Percentiles rank a stretch among this genome's conserved stretches.
Evolutionary conservation across 768 basidiomycete species (phyloP).

Genomic region (Mycena vulgaris): DNA sequence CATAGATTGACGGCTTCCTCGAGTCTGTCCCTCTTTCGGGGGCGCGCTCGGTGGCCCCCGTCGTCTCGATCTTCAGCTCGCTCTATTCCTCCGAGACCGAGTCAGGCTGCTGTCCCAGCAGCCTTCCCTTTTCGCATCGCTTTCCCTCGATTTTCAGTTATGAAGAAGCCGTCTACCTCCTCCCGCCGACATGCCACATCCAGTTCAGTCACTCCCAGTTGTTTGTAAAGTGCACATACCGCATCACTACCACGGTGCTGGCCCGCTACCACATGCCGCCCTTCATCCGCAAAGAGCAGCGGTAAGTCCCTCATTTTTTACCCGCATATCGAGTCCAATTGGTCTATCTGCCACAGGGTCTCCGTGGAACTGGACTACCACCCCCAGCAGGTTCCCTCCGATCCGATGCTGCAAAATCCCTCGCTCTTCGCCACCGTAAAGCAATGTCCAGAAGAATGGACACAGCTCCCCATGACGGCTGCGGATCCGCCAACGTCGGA

Average conservation of each 20-base stretch:
- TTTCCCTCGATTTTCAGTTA: neutral
- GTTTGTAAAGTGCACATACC: neutral
- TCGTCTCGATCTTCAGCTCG: neutral
- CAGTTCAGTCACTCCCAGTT: neutral
- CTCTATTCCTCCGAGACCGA: constrained; percentile 1
- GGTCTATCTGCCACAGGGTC: neutral
- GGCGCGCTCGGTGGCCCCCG: neutral
- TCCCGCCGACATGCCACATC: constrained; percentile 2
- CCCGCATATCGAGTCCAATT: neutral
- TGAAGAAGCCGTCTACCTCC: neutral
- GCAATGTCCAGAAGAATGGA: no score
- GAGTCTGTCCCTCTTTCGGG: neutral
- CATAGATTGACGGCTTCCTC: neutral
- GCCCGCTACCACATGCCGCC: neutral
- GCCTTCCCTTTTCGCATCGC: constrained; percentile 5
- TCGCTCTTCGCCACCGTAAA: neutral
- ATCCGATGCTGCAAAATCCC: neutral
- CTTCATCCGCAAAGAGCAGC: neutral
- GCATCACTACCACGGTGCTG: neutral
- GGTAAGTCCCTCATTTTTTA: neutral
- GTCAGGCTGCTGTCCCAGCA: no score
- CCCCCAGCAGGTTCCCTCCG: neutral
- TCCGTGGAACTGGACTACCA: neutral
- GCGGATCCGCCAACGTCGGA: neutral
- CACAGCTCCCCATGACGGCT: neutral